phyloP scores from a whole-genome alignment of 805 yeast species.

The Metschnikowia aberdeeniae region DNA sequence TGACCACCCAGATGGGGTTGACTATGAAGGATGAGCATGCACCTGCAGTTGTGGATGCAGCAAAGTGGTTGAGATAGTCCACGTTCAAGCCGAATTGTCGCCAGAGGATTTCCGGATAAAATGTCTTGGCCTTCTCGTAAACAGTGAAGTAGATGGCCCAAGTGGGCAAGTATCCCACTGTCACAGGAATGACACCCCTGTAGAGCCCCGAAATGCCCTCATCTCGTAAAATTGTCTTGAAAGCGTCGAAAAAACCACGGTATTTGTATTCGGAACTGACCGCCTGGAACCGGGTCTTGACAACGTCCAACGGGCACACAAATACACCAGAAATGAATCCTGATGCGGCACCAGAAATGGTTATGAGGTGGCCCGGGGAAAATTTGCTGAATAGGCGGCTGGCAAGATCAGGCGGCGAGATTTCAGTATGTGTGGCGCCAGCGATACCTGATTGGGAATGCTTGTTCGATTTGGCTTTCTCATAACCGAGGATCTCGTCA shows the following conservation, averaged over 20 bases:
- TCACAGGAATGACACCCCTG: conserved; percentile 87
- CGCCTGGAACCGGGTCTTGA: conserved; percentile 91
- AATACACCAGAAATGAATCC: conserved; percentile 85
- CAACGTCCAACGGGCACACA: conserved; percentile 95
- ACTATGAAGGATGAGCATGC: conserved; percentile 77
- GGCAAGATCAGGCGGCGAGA: conserved; percentile 19
- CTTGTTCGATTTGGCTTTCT: background rate
- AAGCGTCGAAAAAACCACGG: conserved; percentile 59
- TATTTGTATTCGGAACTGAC: conserved; percentile 60
- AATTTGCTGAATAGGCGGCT: conserved; percentile 20
- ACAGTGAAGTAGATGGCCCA: conserved; percentile 96
- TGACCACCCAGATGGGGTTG: conserved; percentile 97
- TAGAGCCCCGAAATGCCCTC: conserved; percentile 85
- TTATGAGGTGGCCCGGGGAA: conserved; percentile 58
- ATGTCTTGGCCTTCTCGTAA: conserved; percentile 71
- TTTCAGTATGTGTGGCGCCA: conserved; percentile 5
- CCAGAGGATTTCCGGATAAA: conserved; percentile 43
- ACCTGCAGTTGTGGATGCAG: conserved; percentile 83
- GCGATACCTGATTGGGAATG: background rate
- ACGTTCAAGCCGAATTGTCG: conserved; percentile 21
- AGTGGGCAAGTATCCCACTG: conserved; percentile 91
- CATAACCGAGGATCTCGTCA: background rate
- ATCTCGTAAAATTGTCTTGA: conserved; percentile 60
- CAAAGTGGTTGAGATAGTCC: conserved; percentile 39
- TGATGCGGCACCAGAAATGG: conserved; percentile 88